Evolutionary conservation across 805 yeast genomes (phyloP).

Genomic region (Saccharomycopsis selenospora): DNA sequence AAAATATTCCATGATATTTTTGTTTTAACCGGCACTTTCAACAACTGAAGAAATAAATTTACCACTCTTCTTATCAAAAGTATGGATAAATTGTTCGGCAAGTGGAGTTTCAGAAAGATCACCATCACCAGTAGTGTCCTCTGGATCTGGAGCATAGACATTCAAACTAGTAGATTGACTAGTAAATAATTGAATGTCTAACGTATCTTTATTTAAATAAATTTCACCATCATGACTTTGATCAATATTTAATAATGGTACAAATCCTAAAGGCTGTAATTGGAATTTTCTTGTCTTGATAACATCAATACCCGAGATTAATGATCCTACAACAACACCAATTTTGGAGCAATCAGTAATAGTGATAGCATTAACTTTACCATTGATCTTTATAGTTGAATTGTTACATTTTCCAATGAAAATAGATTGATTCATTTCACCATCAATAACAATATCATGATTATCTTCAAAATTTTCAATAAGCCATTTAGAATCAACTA

Average conservation of each 20-base stretch:
- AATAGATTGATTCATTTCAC: slow-evolving; percentile 79
- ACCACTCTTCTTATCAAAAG: slow-evolving; percentile 44
- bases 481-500: slow-evolving; percentile 84
- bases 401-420: slow-evolving; percentile 78
- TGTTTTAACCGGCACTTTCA: slow-evolving; percentile 75
- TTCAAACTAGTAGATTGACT: slow-evolving; percentile 82
- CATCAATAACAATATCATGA: slow-evolving; percentile 65
- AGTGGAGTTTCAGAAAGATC: slow-evolving; percentile 77
- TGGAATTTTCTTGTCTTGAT: slow-evolving; percentile 79
- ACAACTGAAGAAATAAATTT: slow-evolving; percentile 64
- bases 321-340: slow-evolving; percentile 75
- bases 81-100: slow-evolving; percentile 88
- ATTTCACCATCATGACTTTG: slow-evolving; percentile 81
- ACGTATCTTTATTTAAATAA: slow-evolving; percentile 66
- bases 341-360: slow-evolving; percentile 63
- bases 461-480: slow-evolving; percentile 67
- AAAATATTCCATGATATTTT: too few species aligned
- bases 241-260: slow-evolving; percentile 82
- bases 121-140: slow-evolving; percentile 38
- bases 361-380: slow-evolving; percentile 86
- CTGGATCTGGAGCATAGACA: slow-evolving; percentile 68
- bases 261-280: slow-evolving; percentile 71
- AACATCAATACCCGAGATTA: slow-evolving; percentile 82
- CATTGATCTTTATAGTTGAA: slow-evolving; percentile 72
- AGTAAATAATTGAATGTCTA: slow-evolving; percentile 72